A percentile compares a stretch with the other conserved stretches of the same genome.
These are phyloP conservation scores for Candida germanica DNA, from an alignment of 805 yeast species.

Conservation along the genomic window DNA sequence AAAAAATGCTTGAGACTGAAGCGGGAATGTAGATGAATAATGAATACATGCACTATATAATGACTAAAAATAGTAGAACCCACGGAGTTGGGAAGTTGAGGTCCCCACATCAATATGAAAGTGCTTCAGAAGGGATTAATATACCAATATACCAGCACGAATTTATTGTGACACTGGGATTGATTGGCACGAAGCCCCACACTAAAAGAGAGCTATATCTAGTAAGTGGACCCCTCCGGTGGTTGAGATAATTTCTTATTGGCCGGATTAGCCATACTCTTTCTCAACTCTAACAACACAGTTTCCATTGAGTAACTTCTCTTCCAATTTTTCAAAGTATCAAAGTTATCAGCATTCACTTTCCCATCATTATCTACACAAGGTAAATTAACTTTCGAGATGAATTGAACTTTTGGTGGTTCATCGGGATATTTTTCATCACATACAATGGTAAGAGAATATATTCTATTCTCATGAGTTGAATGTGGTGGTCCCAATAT, in stretches of 20 bases:
- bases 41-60: too few species aligned
- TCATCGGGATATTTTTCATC: slow-evolving; percentile 82
- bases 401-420: slow-evolving; percentile 81
- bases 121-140: too few species aligned
- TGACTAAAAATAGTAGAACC: too few species aligned
- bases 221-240: slow-evolving; percentile 77
- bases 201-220: too few species aligned
- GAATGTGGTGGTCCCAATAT: slow-evolving; percentile 94
- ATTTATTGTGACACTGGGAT: neutral
- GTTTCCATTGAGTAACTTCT: slow-evolving; percentile 91
- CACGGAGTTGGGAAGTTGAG: too few species aligned
- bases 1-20: slow-evolving; percentile 28
- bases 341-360: slow-evolving; percentile 46
- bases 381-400: slow-evolving; percentile 84
- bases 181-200: too few species aligned
- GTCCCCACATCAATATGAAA: too few species aligned
- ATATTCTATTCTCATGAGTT: slow-evolving; percentile 89
- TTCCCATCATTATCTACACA: slow-evolving; percentile 75
- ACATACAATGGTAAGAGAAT: slow-evolving; percentile 76
- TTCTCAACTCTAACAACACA: slow-evolving; percentile 82
- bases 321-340: slow-evolving; percentile 79
- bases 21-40: neutral
- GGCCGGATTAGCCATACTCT: slow-evolving; percentile 73
- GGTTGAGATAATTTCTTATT: slow-evolving; percentile 91
- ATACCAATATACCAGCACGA: neutral